Percentiles rank a stretch among this genome's conserved stretches.
These are phyloP conservation scores for Lachnellula hyalina DNA, from an alignment of 2,329 filamentous ascomycete species.

Conservation along the genomic window DNA sequence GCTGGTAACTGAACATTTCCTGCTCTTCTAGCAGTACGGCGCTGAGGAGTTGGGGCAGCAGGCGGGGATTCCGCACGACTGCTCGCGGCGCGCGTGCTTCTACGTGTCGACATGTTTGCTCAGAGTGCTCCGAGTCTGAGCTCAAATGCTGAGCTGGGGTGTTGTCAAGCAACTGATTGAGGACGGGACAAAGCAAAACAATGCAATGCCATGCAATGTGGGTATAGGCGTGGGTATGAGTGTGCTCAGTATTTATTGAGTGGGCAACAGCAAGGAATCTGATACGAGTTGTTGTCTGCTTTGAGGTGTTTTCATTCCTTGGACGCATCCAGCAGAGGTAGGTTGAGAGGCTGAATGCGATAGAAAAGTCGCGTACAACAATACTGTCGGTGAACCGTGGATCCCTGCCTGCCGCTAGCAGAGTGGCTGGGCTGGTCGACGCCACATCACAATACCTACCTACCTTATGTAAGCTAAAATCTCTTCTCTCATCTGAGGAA, in stretches of 20 bases:
- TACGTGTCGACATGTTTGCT: constrained; percentile 23
- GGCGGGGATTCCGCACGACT: constrained; percentile 18
- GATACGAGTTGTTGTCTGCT: background rate
- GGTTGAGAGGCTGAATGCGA: no score
- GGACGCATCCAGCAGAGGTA: background rate
- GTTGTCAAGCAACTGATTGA: background rate
- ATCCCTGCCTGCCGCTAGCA: background rate
- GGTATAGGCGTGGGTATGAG: no score
- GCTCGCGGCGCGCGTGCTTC: constrained; percentile 22
- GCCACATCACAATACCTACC: no score
- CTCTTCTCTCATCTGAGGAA: background rate
- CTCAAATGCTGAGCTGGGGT: background rate
- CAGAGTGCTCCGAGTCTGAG: background rate
- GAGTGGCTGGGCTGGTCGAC: background rate
- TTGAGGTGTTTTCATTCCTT: constrained; percentile 1
- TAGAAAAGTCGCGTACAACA: background rate
- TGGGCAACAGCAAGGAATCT: background rate
- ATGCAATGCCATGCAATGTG: no score
- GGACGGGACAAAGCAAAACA: no score
- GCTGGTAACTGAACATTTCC: constrained; percentile 17
- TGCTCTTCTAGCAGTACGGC: constrained; percentile 9
- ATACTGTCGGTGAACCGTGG: background rate
- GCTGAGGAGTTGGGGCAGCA: constrained; percentile 7
- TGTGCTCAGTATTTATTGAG: no score
- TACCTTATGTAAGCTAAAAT: background rate